These are phyloP conservation scores for Fusarium brachygibbosum DNA, from an alignment of 2,329 filamentous ascomycete genomes.

Conservation along the genomic window DNA sequence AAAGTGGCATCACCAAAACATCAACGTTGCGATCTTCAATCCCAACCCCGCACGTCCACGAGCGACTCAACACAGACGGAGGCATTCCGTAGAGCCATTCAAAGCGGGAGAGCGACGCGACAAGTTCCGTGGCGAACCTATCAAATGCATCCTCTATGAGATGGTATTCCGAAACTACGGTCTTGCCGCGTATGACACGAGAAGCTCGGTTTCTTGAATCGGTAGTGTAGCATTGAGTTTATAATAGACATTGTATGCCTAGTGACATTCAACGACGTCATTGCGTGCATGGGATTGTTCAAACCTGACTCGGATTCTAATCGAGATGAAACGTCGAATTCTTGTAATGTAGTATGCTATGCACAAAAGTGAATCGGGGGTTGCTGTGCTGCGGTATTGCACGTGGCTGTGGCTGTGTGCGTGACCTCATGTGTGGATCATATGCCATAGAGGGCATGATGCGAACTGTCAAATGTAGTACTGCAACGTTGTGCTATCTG, in stretches of 20 bases:
- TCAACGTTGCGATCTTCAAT: background rate
- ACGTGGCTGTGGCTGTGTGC: slow-evolving; percentile 30
- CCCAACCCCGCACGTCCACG: background rate
- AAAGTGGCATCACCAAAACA: background rate
- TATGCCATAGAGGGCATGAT: slow-evolving; percentile 43
- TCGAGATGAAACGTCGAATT: slow-evolving; percentile 21
- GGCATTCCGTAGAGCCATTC: background rate
- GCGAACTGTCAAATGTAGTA: slow-evolving; percentile 1
- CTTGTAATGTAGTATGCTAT: background rate
- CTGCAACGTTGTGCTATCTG: slow-evolving; percentile 18
- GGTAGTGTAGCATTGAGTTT: too few relatives aligned
- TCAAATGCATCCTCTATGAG: background rate
- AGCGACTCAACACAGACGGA: slow-evolving; percentile 1
- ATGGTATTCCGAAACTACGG: too few relatives aligned
- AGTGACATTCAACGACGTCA: slow-evolving; percentile 36
- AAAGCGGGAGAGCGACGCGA: slow-evolving; percentile 20
- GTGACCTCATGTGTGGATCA: slow-evolving; percentile 49
- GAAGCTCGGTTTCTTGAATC: too few relatives aligned
- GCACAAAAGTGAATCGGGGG: slow-evolving; percentile 18
- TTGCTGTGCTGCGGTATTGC: background rate
- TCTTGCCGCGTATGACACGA: background rate
- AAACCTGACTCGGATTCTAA: slow-evolving; percentile 3
- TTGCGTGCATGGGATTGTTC: slow-evolving; percentile 14
- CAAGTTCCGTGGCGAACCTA: slow-evolving; percentile 14
- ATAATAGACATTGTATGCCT: too few relatives aligned